These are phyloP conservation scores for Nigrospora sphaerica DNA, from an alignment of 2,329 filamentous ascomycete genomes.

Conservation along the genomic window DNA sequence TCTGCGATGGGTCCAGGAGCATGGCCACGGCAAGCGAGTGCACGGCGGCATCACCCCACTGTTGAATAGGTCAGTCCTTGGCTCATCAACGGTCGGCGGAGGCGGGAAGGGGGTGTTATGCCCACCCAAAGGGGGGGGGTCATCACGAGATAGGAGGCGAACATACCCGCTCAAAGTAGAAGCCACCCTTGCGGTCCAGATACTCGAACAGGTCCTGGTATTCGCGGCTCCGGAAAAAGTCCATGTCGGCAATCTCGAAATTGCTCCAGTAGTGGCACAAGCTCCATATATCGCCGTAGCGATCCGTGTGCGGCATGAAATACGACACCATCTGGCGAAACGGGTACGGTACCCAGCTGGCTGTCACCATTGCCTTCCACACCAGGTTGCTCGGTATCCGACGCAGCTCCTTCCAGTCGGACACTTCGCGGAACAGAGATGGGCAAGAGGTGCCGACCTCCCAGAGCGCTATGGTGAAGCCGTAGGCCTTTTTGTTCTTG, in stretches of 20 bases:
- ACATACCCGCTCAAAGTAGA: conserved; percentile 34
- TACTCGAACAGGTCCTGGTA: conserved; percentile 34
- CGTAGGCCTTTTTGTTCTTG: conserved; percentile 33
- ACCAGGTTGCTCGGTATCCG: conserved; percentile 25
- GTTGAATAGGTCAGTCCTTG: neutral
- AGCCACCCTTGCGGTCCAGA: conserved; percentile 32
- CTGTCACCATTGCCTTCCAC: conserved; percentile 32
- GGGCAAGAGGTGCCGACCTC: conserved; percentile 34
- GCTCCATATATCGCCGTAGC: conserved; percentile 33
- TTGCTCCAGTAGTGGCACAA: conserved; percentile 41
- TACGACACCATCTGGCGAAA: conserved; percentile 26
- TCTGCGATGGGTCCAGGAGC: conserved; percentile 28
- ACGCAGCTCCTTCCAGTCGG: conserved; percentile 31
- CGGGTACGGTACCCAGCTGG: conserved; percentile 34
- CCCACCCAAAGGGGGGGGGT: no score
- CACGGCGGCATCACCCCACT: conserved; percentile 38
- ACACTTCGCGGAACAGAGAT: conserved; percentile 30
- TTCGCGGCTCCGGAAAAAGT: conserved; percentile 31
- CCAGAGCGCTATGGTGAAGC: conserved; percentile 35
- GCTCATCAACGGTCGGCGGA: neutral
- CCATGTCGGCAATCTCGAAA: conserved; percentile 39
- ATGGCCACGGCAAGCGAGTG: conserved; percentile 35
- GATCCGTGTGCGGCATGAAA: conserved; percentile 28
- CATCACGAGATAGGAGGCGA: neutral
- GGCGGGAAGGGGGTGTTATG: neutral